These are phyloP conservation scores for Plasmodium chabaudi DNA, from an alignment of 169 alveolate species.

Conservation along the genomic window DNA sequence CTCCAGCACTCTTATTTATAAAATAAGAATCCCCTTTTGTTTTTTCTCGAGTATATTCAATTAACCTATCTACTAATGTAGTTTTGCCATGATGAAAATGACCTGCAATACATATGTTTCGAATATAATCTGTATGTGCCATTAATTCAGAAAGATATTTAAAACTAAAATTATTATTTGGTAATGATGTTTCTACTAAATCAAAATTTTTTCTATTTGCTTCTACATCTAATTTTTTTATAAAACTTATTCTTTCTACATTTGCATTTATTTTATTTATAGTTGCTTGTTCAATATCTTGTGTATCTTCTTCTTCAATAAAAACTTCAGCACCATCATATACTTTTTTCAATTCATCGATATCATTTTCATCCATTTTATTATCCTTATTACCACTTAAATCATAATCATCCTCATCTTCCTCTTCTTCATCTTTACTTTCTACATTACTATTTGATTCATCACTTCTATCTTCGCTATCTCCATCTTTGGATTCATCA, in stretches of 20 bases:
- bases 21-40: conserved; percentile 76
- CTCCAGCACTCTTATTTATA: conserved; percentile 30
- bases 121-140: conserved; percentile 93
- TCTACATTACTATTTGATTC: conserved; percentile 76
- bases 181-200: conserved; percentile 83
- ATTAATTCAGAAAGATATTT: conserved; percentile 94
- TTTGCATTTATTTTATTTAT: conserved; percentile 94
- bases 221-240: conserved; percentile 82
- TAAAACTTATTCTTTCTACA: conserved; percentile 81
- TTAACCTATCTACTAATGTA: conserved; percentile 95
- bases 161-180: conserved; percentile 92
- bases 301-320: conserved; percentile 98
- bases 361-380: conserved; percentile 63
- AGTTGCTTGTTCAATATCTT: conserved; percentile 98
- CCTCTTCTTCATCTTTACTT: conserved; percentile 53
- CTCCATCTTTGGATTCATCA: conserved; percentile 66
- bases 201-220: conserved; percentile 84
- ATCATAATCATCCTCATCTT: neutral
- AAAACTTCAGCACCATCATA: conserved; percentile 85
- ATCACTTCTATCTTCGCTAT: conserved; percentile 50
- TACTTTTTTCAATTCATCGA: conserved; percentile 81
- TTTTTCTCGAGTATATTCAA: conserved; percentile 93
- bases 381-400: conserved; percentile 40
- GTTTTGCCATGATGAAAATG: conserved; percentile 99
- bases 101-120: conserved; percentile 97